A percentile compares a stretch with the other conserved stretches of the same genome.
Evolutionary conservation across 768 basidiomycete genomes (phyloP).

Genomic region (Boletales sp.): DNA sequence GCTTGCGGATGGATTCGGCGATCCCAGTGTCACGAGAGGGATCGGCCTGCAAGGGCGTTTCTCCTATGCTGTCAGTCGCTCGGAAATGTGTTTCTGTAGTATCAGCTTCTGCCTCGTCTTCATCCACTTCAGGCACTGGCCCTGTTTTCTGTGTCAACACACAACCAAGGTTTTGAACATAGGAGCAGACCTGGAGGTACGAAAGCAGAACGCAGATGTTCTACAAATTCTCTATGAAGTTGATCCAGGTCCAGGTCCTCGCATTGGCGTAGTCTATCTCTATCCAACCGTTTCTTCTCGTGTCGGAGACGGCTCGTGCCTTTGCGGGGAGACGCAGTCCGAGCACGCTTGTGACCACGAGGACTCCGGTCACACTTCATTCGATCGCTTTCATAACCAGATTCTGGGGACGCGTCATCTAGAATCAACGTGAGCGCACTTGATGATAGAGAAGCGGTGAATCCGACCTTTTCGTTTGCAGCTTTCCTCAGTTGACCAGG

Average conservation of each 20-base stretch:
- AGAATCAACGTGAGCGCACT: constrained; percentile 1
- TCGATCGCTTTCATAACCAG: constrained; percentile 25
- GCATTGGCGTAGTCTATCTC: constrained; percentile 38
- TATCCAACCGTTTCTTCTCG: constrained; percentile 40
- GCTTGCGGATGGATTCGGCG: constrained; percentile 62
- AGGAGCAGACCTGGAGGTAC: constrained; percentile 17
- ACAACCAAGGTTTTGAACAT: background rate
- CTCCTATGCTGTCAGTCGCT: background rate
- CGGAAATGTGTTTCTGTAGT: constrained; percentile 5
- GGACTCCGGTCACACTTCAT: constrained; percentile 31
- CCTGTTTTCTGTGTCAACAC: constrained; percentile 8
- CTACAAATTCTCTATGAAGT: constrained; percentile 37
- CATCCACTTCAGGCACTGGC: constrained; percentile 7
- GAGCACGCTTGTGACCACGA: constrained; percentile 41
- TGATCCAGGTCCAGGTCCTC: constrained; percentile 38
- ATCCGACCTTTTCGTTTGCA: constrained; percentile 51
- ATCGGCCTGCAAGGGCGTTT: constrained; percentile 32
- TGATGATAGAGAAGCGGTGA: background rate
- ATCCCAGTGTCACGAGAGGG: constrained; percentile 41
- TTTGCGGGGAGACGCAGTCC: constrained; percentile 44
- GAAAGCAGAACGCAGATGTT: constrained; percentile 30
- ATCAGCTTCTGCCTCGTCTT: constrained; percentile 7
- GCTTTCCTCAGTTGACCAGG: constrained; percentile 24
- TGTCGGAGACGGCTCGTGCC: constrained; percentile 35
- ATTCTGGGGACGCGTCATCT: constrained; percentile 23